These are phyloP conservation scores for Penicillium cataractarum DNA, from an alignment of 495 filamentous ascomycete species.

Conservation along the genomic window DNA sequence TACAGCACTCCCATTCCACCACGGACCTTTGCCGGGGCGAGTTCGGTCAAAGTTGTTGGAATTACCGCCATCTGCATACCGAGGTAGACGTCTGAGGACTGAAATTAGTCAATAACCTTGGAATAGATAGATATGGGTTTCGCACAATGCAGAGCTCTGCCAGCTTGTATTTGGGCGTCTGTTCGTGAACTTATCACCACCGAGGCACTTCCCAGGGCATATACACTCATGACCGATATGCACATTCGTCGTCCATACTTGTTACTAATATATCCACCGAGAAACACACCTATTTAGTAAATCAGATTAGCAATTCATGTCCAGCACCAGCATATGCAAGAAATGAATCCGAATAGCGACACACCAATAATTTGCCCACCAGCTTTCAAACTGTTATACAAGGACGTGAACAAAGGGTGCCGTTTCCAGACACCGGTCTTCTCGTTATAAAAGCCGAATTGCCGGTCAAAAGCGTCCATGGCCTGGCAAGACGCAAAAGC, in stretches of 20 bases:
- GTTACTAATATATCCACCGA: slow-evolving; percentile 35
- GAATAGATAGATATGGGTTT: background rate
- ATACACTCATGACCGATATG: slow-evolving; percentile 40
- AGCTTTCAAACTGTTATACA: slow-evolving; percentile 44
- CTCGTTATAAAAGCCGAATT: slow-evolving; percentile 36
- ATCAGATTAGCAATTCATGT: background rate
- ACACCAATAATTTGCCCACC: slow-evolving; percentile 21
- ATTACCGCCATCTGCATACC: slow-evolving; percentile 41
- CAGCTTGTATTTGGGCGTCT: slow-evolving; percentile 35
- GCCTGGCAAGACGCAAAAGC: slow-evolving; percentile 38
- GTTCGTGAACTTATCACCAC: slow-evolving; percentile 34
- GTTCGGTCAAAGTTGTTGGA: slow-evolving; percentile 36
- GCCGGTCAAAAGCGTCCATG: slow-evolving; percentile 33
- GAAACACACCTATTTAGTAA: slow-evolving; percentile 21
- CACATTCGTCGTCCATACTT: slow-evolving; percentile 37
- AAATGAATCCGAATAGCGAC: background rate
- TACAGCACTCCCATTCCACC: slow-evolving; percentile 41
- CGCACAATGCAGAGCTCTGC: slow-evolving; percentile 33
- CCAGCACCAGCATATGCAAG: background rate
- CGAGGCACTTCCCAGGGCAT: slow-evolving; percentile 36
- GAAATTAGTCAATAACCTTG: background rate
- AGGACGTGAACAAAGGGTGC: slow-evolving; percentile 29
- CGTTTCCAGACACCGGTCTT: slow-evolving; percentile 24
- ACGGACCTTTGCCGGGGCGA: slow-evolving; percentile 37
- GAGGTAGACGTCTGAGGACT: slow-evolving; percentile 27